Conservation (phyloP, 305 asterid genomes). For the Galium porrigens region DNA sequence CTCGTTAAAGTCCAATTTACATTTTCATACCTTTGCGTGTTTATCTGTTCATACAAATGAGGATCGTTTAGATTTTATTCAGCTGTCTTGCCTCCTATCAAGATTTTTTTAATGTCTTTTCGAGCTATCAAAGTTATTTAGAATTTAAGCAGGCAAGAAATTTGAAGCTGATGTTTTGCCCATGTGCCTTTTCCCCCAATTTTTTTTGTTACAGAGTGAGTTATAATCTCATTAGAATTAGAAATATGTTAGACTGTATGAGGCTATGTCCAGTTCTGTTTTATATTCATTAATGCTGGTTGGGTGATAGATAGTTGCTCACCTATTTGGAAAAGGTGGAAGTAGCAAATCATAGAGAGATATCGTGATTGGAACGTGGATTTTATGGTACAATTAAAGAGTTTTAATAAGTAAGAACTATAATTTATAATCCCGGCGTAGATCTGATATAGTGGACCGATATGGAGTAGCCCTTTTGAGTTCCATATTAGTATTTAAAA, state of each 20-base stretch:
- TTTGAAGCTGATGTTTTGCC: background rate
- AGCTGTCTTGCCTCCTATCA: background rate
- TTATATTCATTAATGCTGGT: background rate
- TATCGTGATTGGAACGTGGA: background rate
- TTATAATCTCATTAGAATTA: background rate
- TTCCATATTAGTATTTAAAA: background rate
- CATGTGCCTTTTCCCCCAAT: background rate
- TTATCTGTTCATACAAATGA: background rate
- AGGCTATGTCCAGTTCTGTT: background rate
- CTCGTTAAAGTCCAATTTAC: background rate
- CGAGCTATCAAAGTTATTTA: background rate
- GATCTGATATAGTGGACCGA: background rate
- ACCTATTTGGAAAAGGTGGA: background rate
- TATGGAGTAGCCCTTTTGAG: background rate
- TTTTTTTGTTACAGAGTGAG: too few species aligned
- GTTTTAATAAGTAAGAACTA: background rate
- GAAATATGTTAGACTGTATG: too few species aligned
- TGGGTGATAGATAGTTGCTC: background rate
- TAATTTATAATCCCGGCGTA: background rate
- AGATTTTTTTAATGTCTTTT: background rate
- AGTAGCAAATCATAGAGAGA: background rate
- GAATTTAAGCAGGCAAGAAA: background rate
- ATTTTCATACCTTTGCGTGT: background rate
- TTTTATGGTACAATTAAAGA: background rate
- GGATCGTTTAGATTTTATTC: background rate